Conservation (phyloP, 257 asterid species). For the Plantago major region DNA sequence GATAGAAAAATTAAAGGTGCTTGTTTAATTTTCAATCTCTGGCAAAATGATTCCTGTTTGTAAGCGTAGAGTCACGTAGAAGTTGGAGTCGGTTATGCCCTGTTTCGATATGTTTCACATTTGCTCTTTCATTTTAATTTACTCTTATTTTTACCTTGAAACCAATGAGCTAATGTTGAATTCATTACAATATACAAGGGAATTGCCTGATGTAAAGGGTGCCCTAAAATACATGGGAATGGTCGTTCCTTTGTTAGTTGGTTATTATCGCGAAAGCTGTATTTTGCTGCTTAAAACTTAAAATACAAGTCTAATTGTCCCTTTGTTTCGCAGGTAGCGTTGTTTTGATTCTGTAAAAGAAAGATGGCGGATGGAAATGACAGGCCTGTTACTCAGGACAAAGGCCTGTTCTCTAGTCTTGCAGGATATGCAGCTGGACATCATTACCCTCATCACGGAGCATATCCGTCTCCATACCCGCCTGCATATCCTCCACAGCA, state of each 20-base stretch:
- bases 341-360: not conserved
- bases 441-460: constrained; percentile 6
- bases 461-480: not conserved
- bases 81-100: too few species aligned
- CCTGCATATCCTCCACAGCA: not conserved
- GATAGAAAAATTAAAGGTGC: too few species aligned
- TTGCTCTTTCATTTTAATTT: too few species aligned
- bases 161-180: too few species aligned
- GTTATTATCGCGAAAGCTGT: too few species aligned
- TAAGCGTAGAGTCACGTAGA: too few species aligned
- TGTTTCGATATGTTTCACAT: too few species aligned
- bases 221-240: not conserved
- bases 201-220: not conserved
- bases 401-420: constrained; percentile 7
- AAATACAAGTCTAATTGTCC: constrained; percentile 8
- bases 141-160: too few species aligned
- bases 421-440: constrained; percentile 7
- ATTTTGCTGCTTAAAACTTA: constrained; percentile 11
- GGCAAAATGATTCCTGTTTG: too few species aligned
- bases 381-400: constrained; percentile 1
- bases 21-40: too few species aligned
- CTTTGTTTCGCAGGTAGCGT: not conserved
- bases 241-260: not conserved
- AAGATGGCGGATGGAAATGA: constrained; percentile 9
- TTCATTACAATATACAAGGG: too few species aligned